Conservation (phyloP, 306 rosid species). For the Inga laurina region DNA sequence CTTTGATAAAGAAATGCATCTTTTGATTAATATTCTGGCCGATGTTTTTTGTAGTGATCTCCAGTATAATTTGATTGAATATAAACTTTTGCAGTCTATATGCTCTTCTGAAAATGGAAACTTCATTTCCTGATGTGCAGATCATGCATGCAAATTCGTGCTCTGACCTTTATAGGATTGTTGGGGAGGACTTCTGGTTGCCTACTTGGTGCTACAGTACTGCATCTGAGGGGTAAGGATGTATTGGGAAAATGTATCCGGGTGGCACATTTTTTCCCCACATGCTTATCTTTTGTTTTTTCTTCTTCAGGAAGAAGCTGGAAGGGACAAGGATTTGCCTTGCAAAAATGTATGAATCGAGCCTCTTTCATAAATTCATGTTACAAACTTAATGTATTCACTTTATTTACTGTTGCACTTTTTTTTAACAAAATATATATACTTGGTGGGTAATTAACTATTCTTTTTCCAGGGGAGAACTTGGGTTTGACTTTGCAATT, state of each 20-base stretch:
- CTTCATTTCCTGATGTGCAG: constrained; percentile 34
- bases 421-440: background rate
- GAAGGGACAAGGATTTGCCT: constrained; percentile 71
- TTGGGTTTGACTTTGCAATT: constrained; percentile 65
- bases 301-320: constrained; percentile 61
- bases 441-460: background rate
- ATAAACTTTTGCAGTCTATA: constrained; percentile 3
- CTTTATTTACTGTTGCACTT: background rate
- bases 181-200: constrained; percentile 72
- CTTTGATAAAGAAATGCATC: background rate
- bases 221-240: constrained; percentile 58
- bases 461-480: constrained; percentile 49
- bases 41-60: background rate
- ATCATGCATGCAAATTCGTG: constrained; percentile 56
- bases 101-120: constrained; percentile 3
- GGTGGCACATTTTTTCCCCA: background rate
- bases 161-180: constrained; percentile 51
- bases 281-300: constrained; percentile 24
- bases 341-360: constrained; percentile 43
- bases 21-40: constrained; percentile 4
- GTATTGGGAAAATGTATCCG: background rate
- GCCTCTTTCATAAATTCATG: constrained; percentile 14
- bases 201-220: constrained; percentile 70
- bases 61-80: background rate
- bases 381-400: background rate